Conservation (phyloP, 2,329 filamentous ascomycete species). For the Fusarium miscanthi region DNA sequence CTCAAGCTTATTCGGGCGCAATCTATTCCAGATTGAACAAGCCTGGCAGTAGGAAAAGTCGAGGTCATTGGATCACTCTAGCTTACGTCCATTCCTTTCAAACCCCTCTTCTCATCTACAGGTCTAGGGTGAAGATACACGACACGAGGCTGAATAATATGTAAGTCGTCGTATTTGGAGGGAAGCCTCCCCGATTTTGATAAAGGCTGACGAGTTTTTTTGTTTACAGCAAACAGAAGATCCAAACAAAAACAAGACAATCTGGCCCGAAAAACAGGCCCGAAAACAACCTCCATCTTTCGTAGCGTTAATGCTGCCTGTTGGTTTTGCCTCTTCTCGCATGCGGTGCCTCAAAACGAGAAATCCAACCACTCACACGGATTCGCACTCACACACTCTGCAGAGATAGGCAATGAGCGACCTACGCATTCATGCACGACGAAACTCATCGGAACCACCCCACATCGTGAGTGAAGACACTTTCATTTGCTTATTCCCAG, state of each 20-base stretch:
- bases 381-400: neutral
- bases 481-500: neutral
- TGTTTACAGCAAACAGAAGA: neutral
- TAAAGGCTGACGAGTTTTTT: neutral
- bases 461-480: neutral
- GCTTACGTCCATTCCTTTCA: neutral
- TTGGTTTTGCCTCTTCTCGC: neutral
- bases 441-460: neutral
- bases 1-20: neutral
- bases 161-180: neutral
- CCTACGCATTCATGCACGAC: constrained; percentile 4
- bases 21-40: neutral
- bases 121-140: constrained; percentile 1
- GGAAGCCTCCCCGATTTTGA: neutral
- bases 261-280: neutral
- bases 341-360: neutral
- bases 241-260: neutral
- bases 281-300: neutral
- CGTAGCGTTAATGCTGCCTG: constrained; percentile 16
- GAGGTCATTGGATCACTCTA: neutral
- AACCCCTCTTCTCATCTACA: constrained; percentile 7
- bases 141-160: constrained; percentile 13
- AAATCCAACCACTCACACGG: constrained; percentile 3
- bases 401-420: constrained; percentile 12
- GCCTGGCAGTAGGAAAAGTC: neutral